Evolutionary conservation across 768 basidiomycete genomes (phyloP).

Genomic region (Kwoniella heveanensis): DNA sequence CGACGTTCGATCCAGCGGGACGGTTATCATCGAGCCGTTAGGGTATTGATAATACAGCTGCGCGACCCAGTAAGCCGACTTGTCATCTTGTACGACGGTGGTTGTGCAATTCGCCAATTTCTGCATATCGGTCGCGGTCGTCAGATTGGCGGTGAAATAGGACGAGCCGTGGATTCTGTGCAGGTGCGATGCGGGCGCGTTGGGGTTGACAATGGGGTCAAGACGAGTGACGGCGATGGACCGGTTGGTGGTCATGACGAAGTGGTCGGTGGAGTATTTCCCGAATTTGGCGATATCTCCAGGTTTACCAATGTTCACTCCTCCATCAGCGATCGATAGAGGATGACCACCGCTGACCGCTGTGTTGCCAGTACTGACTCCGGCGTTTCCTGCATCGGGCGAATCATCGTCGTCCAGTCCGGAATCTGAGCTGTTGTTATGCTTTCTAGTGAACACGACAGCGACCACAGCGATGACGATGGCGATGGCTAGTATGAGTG

Average conservation of each 20-base stretch:
- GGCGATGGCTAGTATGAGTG: conserved; percentile 19
- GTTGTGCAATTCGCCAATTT: conserved; percentile 30
- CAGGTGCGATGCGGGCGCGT: conserved; percentile 22
- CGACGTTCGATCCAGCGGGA: conserved; percentile 21
- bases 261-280: conserved; percentile 34
- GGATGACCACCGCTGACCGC: conserved; percentile 25
- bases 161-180: conserved; percentile 33
- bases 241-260: conserved; percentile 30
- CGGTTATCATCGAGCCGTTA: conserved; percentile 18
- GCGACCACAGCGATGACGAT: conserved; percentile 26
- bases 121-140: conserved; percentile 24
- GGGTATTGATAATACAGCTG: conserved; percentile 28
- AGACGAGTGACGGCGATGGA: conserved; percentile 33
- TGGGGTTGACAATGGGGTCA: conserved; percentile 36
- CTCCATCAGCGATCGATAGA: conserved; percentile 20
- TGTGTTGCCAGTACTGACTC: conserved; percentile 4
- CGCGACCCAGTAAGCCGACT: conserved; percentile 32
- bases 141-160: conserved; percentile 29
- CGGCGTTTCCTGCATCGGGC: not conserved
- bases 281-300: conserved; percentile 30
- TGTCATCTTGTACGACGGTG: conserved; percentile 32
- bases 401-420: conserved; percentile 6
- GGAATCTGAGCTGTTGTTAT: not conserved
- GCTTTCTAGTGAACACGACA: conserved; percentile 18
- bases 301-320: conserved; percentile 25